Base-by-base conservation (phyloP, 2,329 filamentous ascomycete species). In the Neopestalotiopsis sp. region DNA sequence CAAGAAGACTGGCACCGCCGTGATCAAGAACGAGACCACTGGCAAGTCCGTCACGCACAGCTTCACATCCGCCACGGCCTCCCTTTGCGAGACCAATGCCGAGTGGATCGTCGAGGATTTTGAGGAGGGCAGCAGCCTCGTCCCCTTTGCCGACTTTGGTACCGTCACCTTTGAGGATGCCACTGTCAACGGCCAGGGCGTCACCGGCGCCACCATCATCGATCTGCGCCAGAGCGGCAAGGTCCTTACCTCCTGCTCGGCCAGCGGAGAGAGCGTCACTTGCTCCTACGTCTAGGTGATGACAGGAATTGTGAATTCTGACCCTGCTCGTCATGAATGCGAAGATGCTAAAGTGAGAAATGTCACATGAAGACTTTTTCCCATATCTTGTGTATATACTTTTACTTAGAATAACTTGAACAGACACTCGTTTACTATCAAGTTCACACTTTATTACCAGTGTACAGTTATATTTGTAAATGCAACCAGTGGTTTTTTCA, bases 101-200 rank as follows among this genome's bases (percentile, higher is more conserved):
- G 88, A 90, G 75, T 91, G 88, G 88, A 90, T 90, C 72, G 87
- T 90, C 14, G 88, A 90, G 79, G 86, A 86, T 71, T 86, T 84
- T 72, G 79, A 83, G 70, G 74, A 75, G 4, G 78, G 79, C 61
- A 75, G 74, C 59, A 70, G 74, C 20, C 79, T 84, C 67, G 83
- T 87, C 6, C 76, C 80, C 4, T 78, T 87, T 66, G 82, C 80
- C 57, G 75, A 86, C 73, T 87, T 86, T 70, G 81, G 80, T 58
- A 79, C 75, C 9, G 79, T 87, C 14, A 79, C 78, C 58, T 86
- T 86, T 75, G 80, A 79, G 1, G 74, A 72, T 45, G 80, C 83
- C 14, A 70, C 69, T n/a, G 69, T 65, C 61, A 69, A 75, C 67
- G 74, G 69, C 69, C 81, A 73, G 28, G 77, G 79, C 45, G 80